Evolutionary conservation across 1,284 basidiomycete species (phyloP).

Genomic region (Golubevia sp.): DNA sequence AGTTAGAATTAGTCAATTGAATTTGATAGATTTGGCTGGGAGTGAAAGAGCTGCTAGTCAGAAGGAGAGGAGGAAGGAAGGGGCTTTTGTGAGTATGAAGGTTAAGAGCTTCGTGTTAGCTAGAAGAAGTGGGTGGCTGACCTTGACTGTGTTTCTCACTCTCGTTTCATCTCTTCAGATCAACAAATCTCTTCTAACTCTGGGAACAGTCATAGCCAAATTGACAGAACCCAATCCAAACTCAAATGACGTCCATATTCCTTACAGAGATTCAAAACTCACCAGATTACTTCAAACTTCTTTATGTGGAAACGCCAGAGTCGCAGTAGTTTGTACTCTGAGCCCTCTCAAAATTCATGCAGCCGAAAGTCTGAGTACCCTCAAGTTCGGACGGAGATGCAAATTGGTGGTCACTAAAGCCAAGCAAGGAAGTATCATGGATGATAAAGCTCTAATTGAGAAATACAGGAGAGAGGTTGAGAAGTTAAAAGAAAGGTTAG

Average conservation of each 20-base stretch:
- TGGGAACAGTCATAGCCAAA: conserved; percentile 68
- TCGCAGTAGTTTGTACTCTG: conserved; percentile 68
- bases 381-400: conserved; percentile 68
- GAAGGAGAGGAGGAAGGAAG: conserved; percentile 66
- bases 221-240: conserved; percentile 63
- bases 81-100: conserved; percentile 38
- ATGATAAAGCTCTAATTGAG: conserved; percentile 50
- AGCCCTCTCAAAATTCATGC: conserved; percentile 64
- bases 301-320: conserved; percentile 67
- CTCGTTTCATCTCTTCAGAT: conserved; percentile 9
- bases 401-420: conserved; percentile 68
- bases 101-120: too few relatives aligned
- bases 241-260: conserved; percentile 62
- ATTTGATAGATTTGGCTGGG: conserved; percentile 68
- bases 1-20: conserved; percentile 61
- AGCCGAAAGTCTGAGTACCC: conserved; percentile 67
- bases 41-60: conserved; percentile 67
- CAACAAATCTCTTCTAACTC: conserved; percentile 63
- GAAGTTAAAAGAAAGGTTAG: conserved; percentile 34
- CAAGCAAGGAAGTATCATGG: conserved; percentile 64
- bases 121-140: too few relatives aligned
- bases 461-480: conserved; percentile 48
- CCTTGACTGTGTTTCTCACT: background rate
- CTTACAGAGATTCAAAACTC: conserved; percentile 67
- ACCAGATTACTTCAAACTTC: conserved; percentile 67